These are phyloP conservation scores for Medicago ruthenica DNA, from an alignment of 306 rosid species.

Conservation along the genomic window DNA sequence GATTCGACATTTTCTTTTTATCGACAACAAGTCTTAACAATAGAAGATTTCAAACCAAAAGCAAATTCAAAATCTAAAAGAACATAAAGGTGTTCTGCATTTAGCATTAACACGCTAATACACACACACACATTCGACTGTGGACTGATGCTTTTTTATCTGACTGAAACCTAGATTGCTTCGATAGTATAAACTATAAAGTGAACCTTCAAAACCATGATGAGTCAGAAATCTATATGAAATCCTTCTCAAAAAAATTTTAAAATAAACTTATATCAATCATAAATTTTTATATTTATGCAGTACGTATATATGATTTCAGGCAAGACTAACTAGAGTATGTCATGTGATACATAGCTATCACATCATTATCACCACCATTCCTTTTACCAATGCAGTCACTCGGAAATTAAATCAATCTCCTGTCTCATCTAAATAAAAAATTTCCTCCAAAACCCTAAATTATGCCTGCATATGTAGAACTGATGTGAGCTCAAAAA, in stretches of 20 bases:
- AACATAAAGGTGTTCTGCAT: neutral
- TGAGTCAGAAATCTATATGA: neutral
- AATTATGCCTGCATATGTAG: neutral
- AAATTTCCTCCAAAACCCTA: neutral
- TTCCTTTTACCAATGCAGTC: neutral
- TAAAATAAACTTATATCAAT: neutral
- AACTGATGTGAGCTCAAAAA: neutral
- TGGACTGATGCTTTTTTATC: neutral
- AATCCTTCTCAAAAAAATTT: neutral
- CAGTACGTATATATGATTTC: neutral
- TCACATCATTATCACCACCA: neutral
- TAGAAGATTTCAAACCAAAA: constrained; percentile 27
- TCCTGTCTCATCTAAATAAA: neutral
- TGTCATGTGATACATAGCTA: neutral
- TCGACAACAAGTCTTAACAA: neutral
- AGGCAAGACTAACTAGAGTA: neutral
- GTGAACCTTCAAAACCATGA: neutral
- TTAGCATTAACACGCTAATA: neutral
- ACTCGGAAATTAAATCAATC: neutral
- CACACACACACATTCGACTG: neutral
- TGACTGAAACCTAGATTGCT: neutral
- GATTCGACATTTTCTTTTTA: constrained; percentile 41
- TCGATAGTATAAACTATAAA: neutral
- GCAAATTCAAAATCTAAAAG: constrained; percentile 17
- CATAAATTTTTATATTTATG: neutral